These are phyloP conservation scores for Pseudogymnoascus sp. DNA, from an alignment of 2,329 filamentous ascomycete genomes.

Conservation along the genomic window DNA sequence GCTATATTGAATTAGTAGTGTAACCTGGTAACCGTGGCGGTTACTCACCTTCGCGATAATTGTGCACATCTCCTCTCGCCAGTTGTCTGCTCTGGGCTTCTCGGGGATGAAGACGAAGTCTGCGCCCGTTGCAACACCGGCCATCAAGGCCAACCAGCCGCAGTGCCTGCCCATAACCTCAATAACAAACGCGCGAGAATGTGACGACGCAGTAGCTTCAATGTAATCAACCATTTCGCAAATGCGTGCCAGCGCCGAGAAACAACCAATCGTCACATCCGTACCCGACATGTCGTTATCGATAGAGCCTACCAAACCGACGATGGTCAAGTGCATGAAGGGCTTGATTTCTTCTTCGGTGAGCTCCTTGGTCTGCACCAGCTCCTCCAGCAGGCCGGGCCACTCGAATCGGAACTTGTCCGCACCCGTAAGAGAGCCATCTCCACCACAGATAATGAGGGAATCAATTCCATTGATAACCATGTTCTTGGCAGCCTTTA, in stretches of 20 bases:
- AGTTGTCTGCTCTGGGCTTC: conserved; percentile 77
- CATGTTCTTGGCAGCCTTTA: conserved; percentile 89
- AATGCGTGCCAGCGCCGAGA: conserved; percentile 85
- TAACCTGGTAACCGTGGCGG: background rate
- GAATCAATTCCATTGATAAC: conserved; percentile 88
- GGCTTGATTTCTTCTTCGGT: conserved; percentile 62
- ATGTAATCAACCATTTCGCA: conserved; percentile 96
- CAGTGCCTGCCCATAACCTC: conserved; percentile 99
- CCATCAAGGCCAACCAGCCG: conserved; percentile 94
- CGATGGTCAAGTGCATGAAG: conserved; percentile 86
- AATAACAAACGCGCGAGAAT: conserved; percentile 93
- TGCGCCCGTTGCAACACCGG: conserved; percentile 86
- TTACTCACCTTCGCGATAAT: conserved; percentile 60
- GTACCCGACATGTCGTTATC: conserved; percentile 98
- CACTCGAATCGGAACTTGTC: conserved; percentile 90
- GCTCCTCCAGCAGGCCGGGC: conserved; percentile 78
- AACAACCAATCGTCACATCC: conserved; percentile 94
- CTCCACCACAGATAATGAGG: conserved; percentile 92
- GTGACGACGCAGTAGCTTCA: conserved; percentile 87
- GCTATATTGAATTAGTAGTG: conserved; percentile 42
- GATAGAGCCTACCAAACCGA: conserved; percentile 91
- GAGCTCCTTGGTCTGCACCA: conserved; percentile 67
- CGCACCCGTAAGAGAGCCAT: conserved; percentile 90
- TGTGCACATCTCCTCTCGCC: conserved; percentile 79
- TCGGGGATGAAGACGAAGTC: conserved; percentile 98